These are phyloP conservation scores for Trypanosoma boissoni DNA, from an alignment of 208 protist genomes.

Conservation along the genomic window DNA sequence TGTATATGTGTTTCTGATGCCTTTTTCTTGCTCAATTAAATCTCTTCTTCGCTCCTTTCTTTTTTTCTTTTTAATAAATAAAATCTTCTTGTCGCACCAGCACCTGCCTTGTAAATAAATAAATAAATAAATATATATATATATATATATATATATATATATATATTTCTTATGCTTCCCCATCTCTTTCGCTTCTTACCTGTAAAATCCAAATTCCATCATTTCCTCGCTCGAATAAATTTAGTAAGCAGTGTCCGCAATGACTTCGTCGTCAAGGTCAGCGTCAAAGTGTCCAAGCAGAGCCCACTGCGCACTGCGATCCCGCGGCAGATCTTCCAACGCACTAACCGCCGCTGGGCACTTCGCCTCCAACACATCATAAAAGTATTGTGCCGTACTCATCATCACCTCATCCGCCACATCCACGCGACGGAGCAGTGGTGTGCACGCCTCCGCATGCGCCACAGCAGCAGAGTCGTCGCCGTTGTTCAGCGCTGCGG, in stretches of 20 bases:
- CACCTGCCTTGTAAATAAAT: no score
- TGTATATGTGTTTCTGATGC: conserved; percentile 10
- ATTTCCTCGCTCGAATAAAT: no score
- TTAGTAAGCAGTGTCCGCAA: conserved; percentile 64
- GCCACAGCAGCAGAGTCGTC: conserved; percentile 37
- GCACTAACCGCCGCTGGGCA: conserved; percentile 35
- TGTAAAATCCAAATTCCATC: no score
- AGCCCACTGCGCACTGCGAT: conserved; percentile 63
- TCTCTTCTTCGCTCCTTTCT: conserved; percentile 6
- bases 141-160: no score
- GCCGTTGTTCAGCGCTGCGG: conserved; percentile 60
- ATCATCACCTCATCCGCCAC: conserved; percentile 65
- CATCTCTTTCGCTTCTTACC: no score
- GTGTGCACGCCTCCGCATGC: conserved; percentile 56
- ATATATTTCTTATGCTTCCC: no score
- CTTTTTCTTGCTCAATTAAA: conserved; percentile 7
- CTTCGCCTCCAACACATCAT: conserved; percentile 46
- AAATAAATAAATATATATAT: not conserved
- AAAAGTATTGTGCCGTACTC: conserved; percentile 84
- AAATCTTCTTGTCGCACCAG: no score
- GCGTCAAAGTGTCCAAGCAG: conserved; percentile 74
- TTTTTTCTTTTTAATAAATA: not conserved
- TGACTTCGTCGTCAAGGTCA: conserved; percentile 84
- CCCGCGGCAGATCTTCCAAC: conserved; percentile 45
- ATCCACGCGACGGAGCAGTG: conserved; percentile 64